Base-by-base conservation (phyloP, 805 yeast genomes). In the Scheffersomyces lignosus region DNA sequence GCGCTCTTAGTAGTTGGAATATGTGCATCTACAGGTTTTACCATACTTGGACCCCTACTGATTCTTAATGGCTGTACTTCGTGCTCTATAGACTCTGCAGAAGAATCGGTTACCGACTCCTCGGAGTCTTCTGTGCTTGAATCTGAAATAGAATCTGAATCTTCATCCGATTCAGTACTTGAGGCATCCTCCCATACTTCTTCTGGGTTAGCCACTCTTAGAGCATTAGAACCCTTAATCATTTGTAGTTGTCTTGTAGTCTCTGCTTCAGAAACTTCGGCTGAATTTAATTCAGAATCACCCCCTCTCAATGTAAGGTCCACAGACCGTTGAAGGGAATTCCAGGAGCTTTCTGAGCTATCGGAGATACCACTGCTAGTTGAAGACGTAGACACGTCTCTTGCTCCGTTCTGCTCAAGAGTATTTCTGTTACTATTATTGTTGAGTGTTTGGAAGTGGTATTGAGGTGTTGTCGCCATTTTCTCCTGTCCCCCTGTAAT, bases 261-360 rank as follows among this genome's bases (percentile, higher is more conserved):
- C 7, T 7, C 24, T 20, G 7, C 10, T 20, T 10, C 24, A 20
- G 24, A 20, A n/a, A n/a, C n/a, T n/a, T n/a, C n/a, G 24, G 24
- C 10, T 20, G 24, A 7, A 20, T 7, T 20, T 7, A 10, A 10
- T 20, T 20, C 24, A 20, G 24, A 20, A 20, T 20, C 24, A 20
- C 24, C 29, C 10, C 29, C 41, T 5, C 37, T 37, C 5, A 38
- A 23, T 4, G 31, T 41, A 15, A 50, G 41, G 17, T 57, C 60
- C 24, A 51, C 38, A 5, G 60, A 55, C 22, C 52, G 48, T 38
- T 60, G 66, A 9, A 60, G 35, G 1, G 66, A 59, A 27, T 54
- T 49, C 63, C 64, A 60, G 3, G 62, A 56, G 2, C 38, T 33
- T 4, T 31, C 38, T 3, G 43, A 39, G n/a, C 15, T 27, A 4